Conservation (phyloP, 371 early-diverging fungal species). For the Dinochytrium kinnereticum region DNA sequence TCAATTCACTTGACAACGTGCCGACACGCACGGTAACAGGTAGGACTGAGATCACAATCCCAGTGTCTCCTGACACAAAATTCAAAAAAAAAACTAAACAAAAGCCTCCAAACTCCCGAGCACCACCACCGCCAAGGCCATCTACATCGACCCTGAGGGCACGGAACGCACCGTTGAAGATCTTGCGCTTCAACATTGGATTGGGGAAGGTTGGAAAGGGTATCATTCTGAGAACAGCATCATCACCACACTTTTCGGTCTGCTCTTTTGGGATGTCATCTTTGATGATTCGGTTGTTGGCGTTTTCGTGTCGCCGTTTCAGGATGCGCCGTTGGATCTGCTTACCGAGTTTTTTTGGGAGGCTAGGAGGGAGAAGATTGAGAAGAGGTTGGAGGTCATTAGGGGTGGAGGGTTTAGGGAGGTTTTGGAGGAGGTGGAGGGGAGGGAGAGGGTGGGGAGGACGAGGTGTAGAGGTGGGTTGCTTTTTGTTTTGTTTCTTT, state of each 20-base stretch:
- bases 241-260: conserved; percentile 48
- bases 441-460: conserved; percentile 16
- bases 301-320: conserved; percentile 44
- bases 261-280: conserved; percentile 50
- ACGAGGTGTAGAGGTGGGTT: conserved; percentile 36
- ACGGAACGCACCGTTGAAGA: conserved; percentile 31
- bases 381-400: conserved; percentile 35
- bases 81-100: too few relatives aligned
- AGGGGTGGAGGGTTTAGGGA: conserved; percentile 9
- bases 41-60: too few relatives aligned
- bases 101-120: neutral
- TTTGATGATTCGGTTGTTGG: conserved; percentile 44
- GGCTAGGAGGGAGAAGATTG: conserved; percentile 32
- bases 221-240: conserved; percentile 45
- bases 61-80: too few relatives aligned
- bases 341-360: conserved; percentile 46
- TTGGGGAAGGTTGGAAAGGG: conserved; percentile 35
- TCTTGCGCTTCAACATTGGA: conserved; percentile 24
- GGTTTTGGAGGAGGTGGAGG: conserved; percentile 23
- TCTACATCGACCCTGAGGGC: neutral
- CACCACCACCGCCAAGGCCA: neutral
- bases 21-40: too few relatives aligned
- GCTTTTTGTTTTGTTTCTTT: neutral
- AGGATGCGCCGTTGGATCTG: conserved; percentile 47
- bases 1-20: too few relatives aligned